These are phyloP conservation scores for Digitaria exilis DNA, from an alignment of 202 grass and related monocot species.

Conservation along the genomic window DNA sequence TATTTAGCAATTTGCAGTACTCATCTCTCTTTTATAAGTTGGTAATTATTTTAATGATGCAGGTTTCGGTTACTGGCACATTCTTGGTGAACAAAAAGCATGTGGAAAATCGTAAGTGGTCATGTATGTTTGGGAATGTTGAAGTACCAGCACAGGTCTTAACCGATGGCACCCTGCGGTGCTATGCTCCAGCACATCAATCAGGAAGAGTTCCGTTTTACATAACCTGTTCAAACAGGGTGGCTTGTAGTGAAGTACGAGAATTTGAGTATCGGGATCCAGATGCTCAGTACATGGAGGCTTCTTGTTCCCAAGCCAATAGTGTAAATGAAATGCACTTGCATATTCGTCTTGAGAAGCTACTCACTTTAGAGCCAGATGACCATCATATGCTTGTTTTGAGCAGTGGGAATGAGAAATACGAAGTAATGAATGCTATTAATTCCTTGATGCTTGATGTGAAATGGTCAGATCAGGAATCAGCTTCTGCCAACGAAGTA, in stretches of 20 bases:
- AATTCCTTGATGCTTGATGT: slow-evolving; percentile 56
- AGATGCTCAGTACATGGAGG: slow-evolving; percentile 51
- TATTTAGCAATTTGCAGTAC: slow-evolving; percentile 6
- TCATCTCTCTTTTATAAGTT: not conserved
- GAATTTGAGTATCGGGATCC: slow-evolving; percentile 72
- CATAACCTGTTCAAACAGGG: slow-evolving; percentile 76
- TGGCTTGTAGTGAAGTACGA: slow-evolving; percentile 84
- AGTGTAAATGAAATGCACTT: slow-evolving; percentile 66
- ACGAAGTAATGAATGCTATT: slow-evolving; percentile 48
- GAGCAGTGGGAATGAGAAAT: slow-evolving; percentile 47
- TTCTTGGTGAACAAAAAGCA: slow-evolving; percentile 65
- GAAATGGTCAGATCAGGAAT: slow-evolving; percentile 52
- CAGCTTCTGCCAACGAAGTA: slow-evolving; percentile 27
- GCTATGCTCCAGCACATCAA: slow-evolving; percentile 66
- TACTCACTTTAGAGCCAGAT: slow-evolving; percentile 58
- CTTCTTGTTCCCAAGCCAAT: slow-evolving; percentile 37
- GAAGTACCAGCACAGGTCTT: slow-evolving; percentile 84
- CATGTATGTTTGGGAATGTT: slow-evolving; percentile 92
- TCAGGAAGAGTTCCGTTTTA: slow-evolving; percentile 80
- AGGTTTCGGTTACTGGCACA: slow-evolving; percentile 82
- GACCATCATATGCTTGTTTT: slow-evolving; percentile 42
- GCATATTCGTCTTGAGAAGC: slow-evolving; percentile 71
- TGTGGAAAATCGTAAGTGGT: slow-evolving; percentile 68
- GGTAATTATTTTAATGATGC: slow-evolving; percentile 36
- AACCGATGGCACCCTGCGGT: slow-evolving; percentile 67